These are phyloP conservation scores for Carpinus viminea DNA, from an alignment of 306 rosid genomes.

Conservation along the genomic window DNA sequence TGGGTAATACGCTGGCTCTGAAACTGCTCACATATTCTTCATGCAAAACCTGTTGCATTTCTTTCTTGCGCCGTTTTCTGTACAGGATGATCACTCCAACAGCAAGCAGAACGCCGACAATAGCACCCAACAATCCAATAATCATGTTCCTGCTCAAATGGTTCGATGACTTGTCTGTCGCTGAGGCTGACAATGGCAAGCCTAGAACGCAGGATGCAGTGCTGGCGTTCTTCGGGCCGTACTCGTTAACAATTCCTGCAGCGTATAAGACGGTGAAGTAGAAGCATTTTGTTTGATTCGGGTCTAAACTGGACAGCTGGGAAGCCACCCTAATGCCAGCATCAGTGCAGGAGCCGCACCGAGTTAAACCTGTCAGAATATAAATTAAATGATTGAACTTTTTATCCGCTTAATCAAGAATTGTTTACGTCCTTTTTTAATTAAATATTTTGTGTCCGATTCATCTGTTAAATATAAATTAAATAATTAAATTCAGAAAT, in stretches of 20 bases:
- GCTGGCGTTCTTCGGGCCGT: conserved; percentile 56
- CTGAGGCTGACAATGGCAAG: conserved; percentile 41
- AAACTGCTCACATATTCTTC: conserved; percentile 48
- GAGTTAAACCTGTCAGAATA: conserved; percentile 7
- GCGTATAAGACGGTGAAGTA: conserved; percentile 52
- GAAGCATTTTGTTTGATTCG: conserved; percentile 50
- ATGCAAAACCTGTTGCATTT: conserved; percentile 37
- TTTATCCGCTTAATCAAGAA: no score
- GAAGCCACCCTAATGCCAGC: conserved; percentile 50
- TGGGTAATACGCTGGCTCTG: conserved; percentile 51
- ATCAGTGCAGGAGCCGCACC: conserved; percentile 46
- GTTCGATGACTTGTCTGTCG: conserved; percentile 18
- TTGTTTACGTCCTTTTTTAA: no score
- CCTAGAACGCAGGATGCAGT: conserved; percentile 60
- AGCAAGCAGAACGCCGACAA: conserved; percentile 42
- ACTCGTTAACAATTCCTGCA: conserved; percentile 54
- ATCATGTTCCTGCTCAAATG: conserved; percentile 31
- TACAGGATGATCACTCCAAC: conserved; percentile 31
- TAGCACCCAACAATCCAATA: conserved; percentile 51
- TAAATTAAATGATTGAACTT: no score
- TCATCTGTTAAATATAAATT: no score
- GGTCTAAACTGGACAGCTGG: conserved; percentile 23
- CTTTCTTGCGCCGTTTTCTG: conserved; percentile 44
- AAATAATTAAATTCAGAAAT: no score
- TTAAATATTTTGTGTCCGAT: no score